These are phyloP conservation scores for Bipolaris cookei DNA, from an alignment of 2,329 filamentous ascomycete genomes.

Conservation along the genomic window DNA sequence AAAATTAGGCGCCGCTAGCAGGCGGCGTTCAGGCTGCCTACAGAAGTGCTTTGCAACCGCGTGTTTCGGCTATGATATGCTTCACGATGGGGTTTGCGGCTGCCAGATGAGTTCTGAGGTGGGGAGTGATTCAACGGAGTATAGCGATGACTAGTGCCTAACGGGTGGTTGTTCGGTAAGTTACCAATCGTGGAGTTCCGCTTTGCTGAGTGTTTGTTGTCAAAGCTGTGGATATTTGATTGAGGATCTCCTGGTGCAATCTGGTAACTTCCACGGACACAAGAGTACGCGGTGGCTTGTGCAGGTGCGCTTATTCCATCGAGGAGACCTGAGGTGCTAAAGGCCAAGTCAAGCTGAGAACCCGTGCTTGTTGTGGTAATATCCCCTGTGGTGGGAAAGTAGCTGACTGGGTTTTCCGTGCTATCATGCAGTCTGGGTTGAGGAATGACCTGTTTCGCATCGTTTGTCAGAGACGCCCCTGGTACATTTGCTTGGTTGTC, in stretches of 20 bases:
- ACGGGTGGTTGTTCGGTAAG: conserved; percentile 35
- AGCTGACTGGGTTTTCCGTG: conserved; percentile 18
- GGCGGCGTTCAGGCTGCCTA: conserved; percentile 24
- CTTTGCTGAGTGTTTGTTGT: conserved; percentile 41
- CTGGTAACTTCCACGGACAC: conserved; percentile 27
- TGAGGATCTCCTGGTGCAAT: conserved; percentile 42
- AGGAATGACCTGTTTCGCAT: not conserved
- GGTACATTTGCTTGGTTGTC: conserved; percentile 16
- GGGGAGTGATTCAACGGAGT: conserved; percentile 30
- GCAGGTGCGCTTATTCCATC: conserved; percentile 31
- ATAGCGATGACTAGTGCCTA: conserved; percentile 53
- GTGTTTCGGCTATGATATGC: conserved; percentile 9
- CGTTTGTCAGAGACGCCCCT: conserved; percentile 19
- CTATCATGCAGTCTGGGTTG: conserved; percentile 17
- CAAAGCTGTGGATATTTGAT: conserved; percentile 51
- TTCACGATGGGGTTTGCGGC: conserved; percentile 9
- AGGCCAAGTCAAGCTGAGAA: conserved; percentile 30
- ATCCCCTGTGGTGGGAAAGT: conserved; percentile 17
- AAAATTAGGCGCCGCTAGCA: not conserved
- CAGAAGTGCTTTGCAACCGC: conserved; percentile 19
- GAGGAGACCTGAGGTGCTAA: conserved; percentile 32
- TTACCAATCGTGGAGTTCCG: conserved; percentile 32
- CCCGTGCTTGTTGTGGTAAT: conserved; percentile 10
- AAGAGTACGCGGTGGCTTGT: conserved; percentile 31
- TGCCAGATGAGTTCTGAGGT: conserved; percentile 13